Percentiles rank a stretch among this genome's conserved stretches.
Evolutionary conservation across 1,284 basidiomycete species (phyloP).

Genomic region (Fomitopsis palustris): DNA sequence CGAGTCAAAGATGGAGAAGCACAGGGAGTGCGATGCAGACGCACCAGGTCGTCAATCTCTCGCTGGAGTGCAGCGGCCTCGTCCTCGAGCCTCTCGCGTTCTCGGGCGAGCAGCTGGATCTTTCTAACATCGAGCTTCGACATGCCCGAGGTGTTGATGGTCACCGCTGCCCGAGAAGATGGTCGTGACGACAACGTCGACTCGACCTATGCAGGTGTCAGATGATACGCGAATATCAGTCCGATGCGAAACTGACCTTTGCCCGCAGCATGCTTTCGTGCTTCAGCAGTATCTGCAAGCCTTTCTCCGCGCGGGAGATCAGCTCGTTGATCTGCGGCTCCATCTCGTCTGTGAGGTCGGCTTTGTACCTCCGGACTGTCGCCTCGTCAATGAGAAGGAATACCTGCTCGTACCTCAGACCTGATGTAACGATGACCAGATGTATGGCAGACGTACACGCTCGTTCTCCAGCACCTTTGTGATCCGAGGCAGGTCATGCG

Average conservation of each 20-base stretch:
- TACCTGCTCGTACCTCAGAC: constrained; percentile 39
- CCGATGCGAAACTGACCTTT: constrained; percentile 43
- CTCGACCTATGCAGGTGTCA: constrained; percentile 41
- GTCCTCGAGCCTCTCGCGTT: constrained; percentile 58
- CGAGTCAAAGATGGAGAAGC: background rate
- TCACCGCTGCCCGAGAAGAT: constrained; percentile 34
- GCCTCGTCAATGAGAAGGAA: constrained; percentile 68
- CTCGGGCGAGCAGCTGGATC: constrained; percentile 57
- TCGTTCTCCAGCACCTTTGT: constrained; percentile 60
- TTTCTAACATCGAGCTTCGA: constrained; percentile 63
- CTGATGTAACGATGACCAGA: background rate
- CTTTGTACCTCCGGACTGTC: constrained; percentile 65
- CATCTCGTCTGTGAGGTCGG: constrained; percentile 69
- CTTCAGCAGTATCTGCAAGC: constrained; percentile 54
- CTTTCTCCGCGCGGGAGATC: constrained; percentile 65
- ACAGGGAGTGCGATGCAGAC: constrained; percentile 7
- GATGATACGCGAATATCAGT: too few relatives aligned
- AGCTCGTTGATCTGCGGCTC: constrained; percentile 76
- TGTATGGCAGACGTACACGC: constrained; percentile 37
- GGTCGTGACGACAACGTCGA: constrained; percentile 42
- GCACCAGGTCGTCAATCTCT: constrained; percentile 55
- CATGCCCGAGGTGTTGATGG: constrained; percentile 48
- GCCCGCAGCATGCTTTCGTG: constrained; percentile 54
- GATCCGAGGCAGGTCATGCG: constrained; percentile 66
- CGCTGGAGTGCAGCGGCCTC: constrained; percentile 52